These are phyloP conservation scores for Asterophora lycoperdoides DNA, from an alignment of 768 basidiomycete species.

Conservation along the genomic window DNA sequence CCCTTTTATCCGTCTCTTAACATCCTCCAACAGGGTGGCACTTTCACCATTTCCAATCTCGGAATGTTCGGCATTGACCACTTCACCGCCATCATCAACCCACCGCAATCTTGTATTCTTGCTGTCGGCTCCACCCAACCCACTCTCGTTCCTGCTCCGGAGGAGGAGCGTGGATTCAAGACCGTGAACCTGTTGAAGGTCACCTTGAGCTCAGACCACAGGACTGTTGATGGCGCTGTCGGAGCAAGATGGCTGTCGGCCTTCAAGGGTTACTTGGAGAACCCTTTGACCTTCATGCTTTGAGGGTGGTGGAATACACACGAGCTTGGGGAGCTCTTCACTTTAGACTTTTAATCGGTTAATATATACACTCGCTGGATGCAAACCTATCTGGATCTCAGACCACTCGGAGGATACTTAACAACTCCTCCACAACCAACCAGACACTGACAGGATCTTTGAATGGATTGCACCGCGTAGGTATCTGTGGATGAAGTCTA, in stretches of 20 bases:
- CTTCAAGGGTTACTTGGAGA: constrained; percentile 96
- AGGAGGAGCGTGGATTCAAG: constrained; percentile 95
- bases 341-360: constrained; percentile 13
- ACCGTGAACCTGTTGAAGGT: constrained; percentile 90
- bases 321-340: constrained; percentile 2
- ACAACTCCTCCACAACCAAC: too few relatives aligned
- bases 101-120: constrained; percentile 96
- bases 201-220: constrained; percentile 92
- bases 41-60: constrained; percentile 98
- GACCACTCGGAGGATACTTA: too few relatives aligned
- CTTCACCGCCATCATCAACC: constrained; percentile 99
- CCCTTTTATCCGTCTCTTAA: neutral
- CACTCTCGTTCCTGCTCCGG: constrained; percentile 81
- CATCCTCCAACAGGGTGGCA: constrained; percentile 60
- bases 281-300: constrained; percentile 95
- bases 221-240: constrained; percentile 94
- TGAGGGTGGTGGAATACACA: constrained; percentile 33
- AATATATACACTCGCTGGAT: constrained; percentile 7
- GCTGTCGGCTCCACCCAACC: constrained; percentile 87
- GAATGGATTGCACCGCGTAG: too few relatives aligned
- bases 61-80: constrained; percentile 96
- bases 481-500: too few relatives aligned
- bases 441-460: too few relatives aligned
- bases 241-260: constrained; percentile 89
- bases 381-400: too few relatives aligned